These are phyloP conservation scores for Pseudogymnoascus sp. DNA, from an alignment of 2,329 filamentous ascomycete genomes.

Conservation along the genomic window DNA sequence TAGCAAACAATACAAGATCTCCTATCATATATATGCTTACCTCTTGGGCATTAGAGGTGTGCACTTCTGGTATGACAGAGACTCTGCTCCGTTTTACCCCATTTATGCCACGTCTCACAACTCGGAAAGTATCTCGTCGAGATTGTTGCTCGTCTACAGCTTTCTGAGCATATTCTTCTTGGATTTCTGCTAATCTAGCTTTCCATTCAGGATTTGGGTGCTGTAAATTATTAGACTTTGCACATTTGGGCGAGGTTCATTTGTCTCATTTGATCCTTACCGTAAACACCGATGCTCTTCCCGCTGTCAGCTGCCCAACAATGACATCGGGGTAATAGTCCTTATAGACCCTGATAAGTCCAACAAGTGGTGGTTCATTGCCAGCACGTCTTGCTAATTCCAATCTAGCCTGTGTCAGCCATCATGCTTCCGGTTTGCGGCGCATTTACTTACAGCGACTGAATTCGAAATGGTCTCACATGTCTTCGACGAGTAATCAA, in stretches of 20 bases:
- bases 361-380: conserved; percentile 66
- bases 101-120: conserved; percentile 45
- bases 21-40: conserved; percentile 30
- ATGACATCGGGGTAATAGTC: conserved; percentile 89
- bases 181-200: conserved; percentile 58
- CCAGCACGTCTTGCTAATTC: conserved; percentile 52
- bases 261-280: conserved; percentile 28
- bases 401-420: conserved; percentile 37
- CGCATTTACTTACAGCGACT: conserved; percentile 51
- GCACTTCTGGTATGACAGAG: conserved; percentile 57
- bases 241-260: background rate
- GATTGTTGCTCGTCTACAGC: conserved; percentile 36
- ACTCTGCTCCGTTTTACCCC: conserved; percentile 40
- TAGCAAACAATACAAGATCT: conserved; percentile 26
- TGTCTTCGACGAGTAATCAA: conserved; percentile 74
- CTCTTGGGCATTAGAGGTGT: conserved; percentile 66
- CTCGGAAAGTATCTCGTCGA: conserved; percentile 52
- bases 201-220: conserved; percentile 74
- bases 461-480: conserved; percentile 76
- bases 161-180: conserved; percentile 47
- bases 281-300: conserved; percentile 55
- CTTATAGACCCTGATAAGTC: conserved; percentile 74
- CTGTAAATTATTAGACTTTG: conserved; percentile 34
- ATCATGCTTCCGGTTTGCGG: background rate
- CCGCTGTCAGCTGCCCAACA: conserved; percentile 57